phyloP scores from a whole-genome alignment of 306 rosid species.

The Spatholobus suberectus region DNA sequence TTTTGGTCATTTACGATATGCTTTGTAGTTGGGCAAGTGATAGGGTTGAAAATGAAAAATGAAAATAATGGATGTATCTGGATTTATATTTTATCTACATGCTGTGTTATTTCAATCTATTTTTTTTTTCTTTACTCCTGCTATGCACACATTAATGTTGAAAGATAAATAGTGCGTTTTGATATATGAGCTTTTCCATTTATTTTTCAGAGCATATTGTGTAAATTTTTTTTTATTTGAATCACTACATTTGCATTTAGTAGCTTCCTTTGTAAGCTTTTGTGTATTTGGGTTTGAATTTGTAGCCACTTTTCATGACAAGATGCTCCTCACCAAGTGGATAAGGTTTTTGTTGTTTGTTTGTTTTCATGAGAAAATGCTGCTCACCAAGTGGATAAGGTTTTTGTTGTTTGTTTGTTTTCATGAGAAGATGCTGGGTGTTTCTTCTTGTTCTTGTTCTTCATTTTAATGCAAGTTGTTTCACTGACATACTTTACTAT shows the following conservation, averaged over 20 bases:
- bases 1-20: background rate
- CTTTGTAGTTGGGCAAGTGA: slow-evolving; percentile 23
- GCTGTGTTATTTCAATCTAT: background rate
- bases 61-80: slow-evolving; percentile 7
- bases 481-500: slow-evolving; percentile 37
- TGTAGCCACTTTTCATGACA: slow-evolving; percentile 20
- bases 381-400: no score
- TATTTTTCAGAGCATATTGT: slow-evolving; percentile 1
- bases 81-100: slow-evolving; percentile 27
- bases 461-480: slow-evolving; percentile 23
- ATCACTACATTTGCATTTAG: background rate
- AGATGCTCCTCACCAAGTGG: background rate
- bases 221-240: background rate
- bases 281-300: background rate
- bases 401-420: no score
- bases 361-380: no score
- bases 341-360: background rate
- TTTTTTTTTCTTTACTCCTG: slow-evolving; percentile 1
- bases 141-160: background rate
- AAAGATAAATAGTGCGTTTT: background rate
- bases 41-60: slow-evolving; percentile 16
- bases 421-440: slow-evolving; percentile 5
- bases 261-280: slow-evolving; percentile 4
- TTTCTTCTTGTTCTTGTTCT: background rate
- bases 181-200: slow-evolving; percentile 14